Base-by-base conservation (phyloP, 2,329 filamentous ascomycete species). In the Chaetothyriales sp. region DNA sequence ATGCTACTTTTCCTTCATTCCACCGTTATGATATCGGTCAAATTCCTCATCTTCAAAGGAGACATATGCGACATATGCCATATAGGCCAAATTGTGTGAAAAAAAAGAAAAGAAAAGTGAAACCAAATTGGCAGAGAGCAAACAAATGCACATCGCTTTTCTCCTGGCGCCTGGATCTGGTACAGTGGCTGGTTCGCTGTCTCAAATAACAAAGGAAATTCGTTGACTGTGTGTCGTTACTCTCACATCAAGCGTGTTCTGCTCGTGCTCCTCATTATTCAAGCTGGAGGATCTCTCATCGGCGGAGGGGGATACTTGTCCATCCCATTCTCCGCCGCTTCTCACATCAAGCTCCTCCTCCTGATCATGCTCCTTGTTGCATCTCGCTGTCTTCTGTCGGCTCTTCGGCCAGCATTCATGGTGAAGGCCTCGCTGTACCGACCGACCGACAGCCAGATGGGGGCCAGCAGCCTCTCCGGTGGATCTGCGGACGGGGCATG, bases 361-460 rank as follows among this genome's bases (percentile, higher is more conserved):
- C 54, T 52, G 50, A 56, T 46, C 39, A 54, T 48, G 18, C 50
- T 50, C 46, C 58, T 50, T 26, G 54, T 59, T 10, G 57, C 54
- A 46, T 59, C 58, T 43, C 55, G 53, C n/a, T 55, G 55, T 36
- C 58, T 55, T 47, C 58, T 53, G 19, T 60, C 58, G 25, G 53
- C 50, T 51, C 58, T 48, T 46, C 51, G 22, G 15, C 58, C 57
- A 6, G 58, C 57, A 51, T 53, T 56, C 45, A 57, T 50, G 9
- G 54, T 55, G 46, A 51, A 60, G 4, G 55, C 42, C 43, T 59
- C 56, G 46, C 50, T 56, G 19, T 55, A 50, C 48, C 56, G 54
- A 3, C 53, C 52, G 10, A 57, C 49, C 3, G 55, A 55, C 43
- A 51, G 45, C 45, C 48, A 43, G 19, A 57, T 43, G 44, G 55